phyloP scores from a whole-genome alignment of 345 rosid genomes.

The Euphorbia lathyris region DNA sequence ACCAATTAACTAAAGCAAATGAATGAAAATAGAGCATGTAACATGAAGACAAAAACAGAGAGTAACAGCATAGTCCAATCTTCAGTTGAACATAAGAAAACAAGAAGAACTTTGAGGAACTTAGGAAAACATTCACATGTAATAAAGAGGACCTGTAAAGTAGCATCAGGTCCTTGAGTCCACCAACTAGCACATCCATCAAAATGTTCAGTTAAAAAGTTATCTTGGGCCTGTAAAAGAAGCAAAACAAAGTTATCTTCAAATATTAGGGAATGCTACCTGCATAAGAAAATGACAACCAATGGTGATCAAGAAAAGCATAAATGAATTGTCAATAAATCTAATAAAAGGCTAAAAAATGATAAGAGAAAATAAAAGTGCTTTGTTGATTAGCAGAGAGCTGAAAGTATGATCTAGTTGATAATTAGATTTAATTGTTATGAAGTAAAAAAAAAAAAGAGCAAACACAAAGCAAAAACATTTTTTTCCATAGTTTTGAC shows the following conservation, averaged over 20 bases:
- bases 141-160: constrained; percentile 70
- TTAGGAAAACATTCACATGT: constrained; percentile 6
- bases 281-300: not conserved
- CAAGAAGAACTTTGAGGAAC: constrained; percentile 1
- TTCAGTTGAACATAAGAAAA: constrained; percentile 1
- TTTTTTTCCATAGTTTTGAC: not conserved
- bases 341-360: not conserved
- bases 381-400: not conserved
- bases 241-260: constrained; percentile 2
- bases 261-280: not conserved
- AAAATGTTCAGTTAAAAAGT: constrained; percentile 64
- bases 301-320: constrained; percentile 8
- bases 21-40: not conserved
- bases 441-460: not conserved
- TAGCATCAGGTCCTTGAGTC: constrained; percentile 97
- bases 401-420: not conserved
- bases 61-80: not conserved
- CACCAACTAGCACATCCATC: constrained; percentile 99
- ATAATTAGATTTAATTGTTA: not conserved
- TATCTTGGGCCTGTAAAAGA: constrained; percentile 37
- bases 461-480: not conserved
- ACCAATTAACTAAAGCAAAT: not conserved
- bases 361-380: not conserved
- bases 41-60: not conserved
- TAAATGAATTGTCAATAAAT: no score